Evolutionary conservation across 352 stramenopile species (phyloP).

Genomic region (Phytophthora constricta): DNA sequence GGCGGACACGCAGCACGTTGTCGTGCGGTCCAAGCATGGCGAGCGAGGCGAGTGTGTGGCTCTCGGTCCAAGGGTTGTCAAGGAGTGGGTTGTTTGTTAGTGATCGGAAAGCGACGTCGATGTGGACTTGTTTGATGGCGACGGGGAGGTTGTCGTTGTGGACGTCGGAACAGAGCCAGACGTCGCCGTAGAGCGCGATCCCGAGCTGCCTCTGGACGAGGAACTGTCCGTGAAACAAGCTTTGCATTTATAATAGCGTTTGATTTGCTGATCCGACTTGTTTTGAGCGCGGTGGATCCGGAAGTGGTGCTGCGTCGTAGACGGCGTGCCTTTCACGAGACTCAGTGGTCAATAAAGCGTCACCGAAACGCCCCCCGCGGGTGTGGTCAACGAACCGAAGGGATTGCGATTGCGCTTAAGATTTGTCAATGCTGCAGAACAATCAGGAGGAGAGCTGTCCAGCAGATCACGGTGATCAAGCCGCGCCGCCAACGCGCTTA

Average conservation of each 20-base stretch:
- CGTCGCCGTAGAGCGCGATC: conserved; percentile 42
- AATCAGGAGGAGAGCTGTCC: too few species aligned
- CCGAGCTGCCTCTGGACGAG: conserved; percentile 25
- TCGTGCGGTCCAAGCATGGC: conserved; percentile 24
- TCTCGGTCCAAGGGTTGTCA: conserved; percentile 58
- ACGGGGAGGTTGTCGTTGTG: conserved; percentile 27
- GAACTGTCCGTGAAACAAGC: conserved; percentile 19
- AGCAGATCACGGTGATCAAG: too few species aligned
- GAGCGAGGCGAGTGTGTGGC: conserved; percentile 29
- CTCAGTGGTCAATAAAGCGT: too few species aligned
- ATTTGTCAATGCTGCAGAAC: too few species aligned
- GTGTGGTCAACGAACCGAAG: too few species aligned
- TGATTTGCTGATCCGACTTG: too few species aligned
- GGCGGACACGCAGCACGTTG: conserved; percentile 50
- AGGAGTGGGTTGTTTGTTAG: background rate
- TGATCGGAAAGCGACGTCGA: background rate
- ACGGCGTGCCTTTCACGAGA: too few species aligned
- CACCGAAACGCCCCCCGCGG: too few species aligned
- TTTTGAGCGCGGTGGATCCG: too few species aligned
- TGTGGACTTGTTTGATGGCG: conserved; percentile 41
- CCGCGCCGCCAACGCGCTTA: too few species aligned
- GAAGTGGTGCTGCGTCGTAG: background rate
- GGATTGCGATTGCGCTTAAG: too few species aligned
- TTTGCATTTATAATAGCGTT: background rate
- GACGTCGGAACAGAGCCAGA: conserved; percentile 45